A percentile compares a stretch with the other conserved stretches of the same genome.
These are phyloP conservation scores for Botrytis deweyae DNA, from an alignment of 2,329 filamentous ascomycete genomes.

Conservation along the genomic window DNA sequence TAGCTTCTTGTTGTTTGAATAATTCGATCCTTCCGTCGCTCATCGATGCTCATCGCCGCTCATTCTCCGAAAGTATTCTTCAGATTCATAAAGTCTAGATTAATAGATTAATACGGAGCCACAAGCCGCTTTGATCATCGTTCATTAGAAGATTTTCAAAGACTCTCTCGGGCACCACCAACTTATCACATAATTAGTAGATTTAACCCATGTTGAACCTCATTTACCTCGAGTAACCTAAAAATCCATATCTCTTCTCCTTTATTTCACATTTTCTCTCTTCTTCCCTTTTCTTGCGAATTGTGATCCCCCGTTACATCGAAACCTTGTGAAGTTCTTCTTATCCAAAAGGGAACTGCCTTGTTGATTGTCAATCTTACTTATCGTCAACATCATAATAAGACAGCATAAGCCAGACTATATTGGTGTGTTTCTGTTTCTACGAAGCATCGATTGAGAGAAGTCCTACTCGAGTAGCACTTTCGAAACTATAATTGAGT, in stretches of 20 bases:
- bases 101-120: background rate
- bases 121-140: background rate
- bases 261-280: background rate
- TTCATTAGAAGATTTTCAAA: background rate
- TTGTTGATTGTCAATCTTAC: background rate
- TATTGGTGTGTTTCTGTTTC: background rate
- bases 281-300: background rate
- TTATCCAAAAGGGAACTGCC: background rate
- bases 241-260: background rate
- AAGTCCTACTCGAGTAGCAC: background rate
- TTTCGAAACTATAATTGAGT: conserved; percentile 5
- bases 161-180: background rate
- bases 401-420: background rate
- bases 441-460: background rate
- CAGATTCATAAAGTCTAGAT: background rate
- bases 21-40: background rate
- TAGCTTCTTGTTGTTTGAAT: background rate
- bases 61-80: background rate
- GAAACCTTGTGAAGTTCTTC: background rate
- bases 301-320: conserved; percentile 6
- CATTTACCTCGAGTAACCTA: conserved; percentile 16
- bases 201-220: conserved; percentile 19
- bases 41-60: background rate
- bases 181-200: background rate
- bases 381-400: background rate